Percentiles rank a stretch among this genome's conserved stretches.
Conservation (phyloP, 306 rosid species). For the Hylodesmum podocarpum region DNA sequence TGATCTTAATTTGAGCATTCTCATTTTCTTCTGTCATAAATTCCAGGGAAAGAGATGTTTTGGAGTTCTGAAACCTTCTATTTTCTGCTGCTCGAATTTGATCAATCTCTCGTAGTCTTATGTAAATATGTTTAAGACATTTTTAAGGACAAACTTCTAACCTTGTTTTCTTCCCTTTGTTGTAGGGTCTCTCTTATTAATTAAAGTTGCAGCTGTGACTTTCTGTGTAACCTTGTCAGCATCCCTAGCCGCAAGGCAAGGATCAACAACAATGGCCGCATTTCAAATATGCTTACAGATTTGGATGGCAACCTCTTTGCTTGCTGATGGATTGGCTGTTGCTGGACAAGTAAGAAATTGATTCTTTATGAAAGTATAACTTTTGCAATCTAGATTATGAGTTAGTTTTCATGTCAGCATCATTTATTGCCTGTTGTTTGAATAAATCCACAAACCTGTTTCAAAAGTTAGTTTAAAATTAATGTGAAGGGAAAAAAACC, state of each 20-base stretch:
- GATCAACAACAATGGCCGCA: constrained; percentile 83
- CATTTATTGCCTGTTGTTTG: background rate
- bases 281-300: constrained; percentile 89
- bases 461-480: background rate
- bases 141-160: background rate
- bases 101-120: background rate
- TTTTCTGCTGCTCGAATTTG: background rate
- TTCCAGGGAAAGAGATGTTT: background rate
- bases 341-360: constrained; percentile 74
- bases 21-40: background rate
- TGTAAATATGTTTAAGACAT: background rate
- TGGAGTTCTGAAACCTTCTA: background rate
- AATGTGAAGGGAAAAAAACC: background rate
- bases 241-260: constrained; percentile 81
- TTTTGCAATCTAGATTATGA: background rate
- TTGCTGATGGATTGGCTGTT: constrained; percentile 91
- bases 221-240: constrained; percentile 88
- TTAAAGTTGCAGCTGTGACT: constrained; percentile 79
- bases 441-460: background rate
- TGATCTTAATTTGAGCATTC: background rate
- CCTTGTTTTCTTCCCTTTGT: background rate
- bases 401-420: background rate
- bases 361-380: background rate
- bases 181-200: constrained; percentile 63
- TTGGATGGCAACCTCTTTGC: constrained; percentile 84